Evolutionary conservation across 352 stramenopile species (phyloP), one percentile per base, ranked within the genome.

Genomic region (Phytophthora hybrid): DNA sequence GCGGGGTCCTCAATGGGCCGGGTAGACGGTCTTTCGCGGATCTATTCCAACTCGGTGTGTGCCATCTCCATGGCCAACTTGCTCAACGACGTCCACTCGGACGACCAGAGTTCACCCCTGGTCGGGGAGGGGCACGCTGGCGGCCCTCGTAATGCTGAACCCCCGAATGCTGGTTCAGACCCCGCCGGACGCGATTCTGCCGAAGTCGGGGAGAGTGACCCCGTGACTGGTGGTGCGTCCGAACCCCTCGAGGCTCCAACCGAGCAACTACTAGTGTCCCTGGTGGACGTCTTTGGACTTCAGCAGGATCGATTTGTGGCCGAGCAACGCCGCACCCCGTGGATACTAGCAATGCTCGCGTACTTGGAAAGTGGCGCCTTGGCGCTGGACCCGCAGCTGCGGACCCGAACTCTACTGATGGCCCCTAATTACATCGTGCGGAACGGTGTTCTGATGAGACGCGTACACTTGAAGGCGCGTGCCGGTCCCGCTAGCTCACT

Each of bases 1-100:
- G 18, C 61, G 1, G 51, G 51, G 6, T 60, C 32, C 4, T n/a
- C 41, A 1, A 61, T 68, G 49, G 51, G 34, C 0, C 61, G 61
- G n/a, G 61, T 56, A 5, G 60, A 67, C n/a, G 60, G 60, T 39
- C 14, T 67, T 8, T 59, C 60, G 1, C 60, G 47, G 5, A n/a
- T 67, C 18, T 49, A 32, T 13, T 11, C n/a, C 1, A 32, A 26
- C 9, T 3, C 47, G 18, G 49, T 67, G 14, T n/a, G 18, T 0
- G 60, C 53, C 1, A 14, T 62, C 5, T 1, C 23, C 23, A 26
- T 26, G 23, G 23, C 23, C 23, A 3, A 26, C 23, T 26, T 26
- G 23, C 23, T 26, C 23, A 26, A 26, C 23, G 23, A 26, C 23
- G 23, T 3, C 23, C 1, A 1, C 23, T 26, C 23, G 23, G 23